phyloP scores from a whole-genome alignment of 1,139 yeast species.

The Suhomyces choctaworum region DNA sequence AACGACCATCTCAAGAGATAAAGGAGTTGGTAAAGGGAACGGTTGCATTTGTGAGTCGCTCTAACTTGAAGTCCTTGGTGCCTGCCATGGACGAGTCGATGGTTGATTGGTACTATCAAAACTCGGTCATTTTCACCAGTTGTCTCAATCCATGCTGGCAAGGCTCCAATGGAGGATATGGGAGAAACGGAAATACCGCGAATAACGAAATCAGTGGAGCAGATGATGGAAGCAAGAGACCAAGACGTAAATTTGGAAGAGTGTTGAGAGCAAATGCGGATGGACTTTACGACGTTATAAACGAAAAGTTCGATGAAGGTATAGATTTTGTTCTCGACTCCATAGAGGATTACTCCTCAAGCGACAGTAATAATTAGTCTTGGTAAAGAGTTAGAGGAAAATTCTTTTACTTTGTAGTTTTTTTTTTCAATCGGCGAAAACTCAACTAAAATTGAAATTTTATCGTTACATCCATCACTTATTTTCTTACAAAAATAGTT shows the following conservation, averaged over 20 bases:
- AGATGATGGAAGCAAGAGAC: constrained; percentile 60
- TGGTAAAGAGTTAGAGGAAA: too few species aligned
- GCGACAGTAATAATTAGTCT: constrained; percentile 9
- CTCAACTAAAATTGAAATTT: neutral
- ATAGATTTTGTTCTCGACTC: constrained; percentile 80
- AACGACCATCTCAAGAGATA: constrained; percentile 60
- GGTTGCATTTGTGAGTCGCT: constrained; percentile 66
- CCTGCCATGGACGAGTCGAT: constrained; percentile 87
- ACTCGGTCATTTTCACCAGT: constrained; percentile 80
- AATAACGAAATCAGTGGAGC: constrained; percentile 20
- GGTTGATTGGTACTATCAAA: constrained; percentile 89
- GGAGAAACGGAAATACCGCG: constrained; percentile 15
- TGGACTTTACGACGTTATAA: constrained; percentile 73
- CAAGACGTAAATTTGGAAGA: constrained; percentile 87
- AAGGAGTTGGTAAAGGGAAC: constrained; percentile 69
- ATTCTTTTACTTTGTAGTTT: too few species aligned
- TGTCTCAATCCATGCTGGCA: constrained; percentile 79
- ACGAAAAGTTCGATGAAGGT: constrained; percentile 84
- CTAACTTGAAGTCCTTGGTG: constrained; percentile 69
- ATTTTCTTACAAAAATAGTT: neutral
- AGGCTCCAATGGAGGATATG: constrained; percentile 28
- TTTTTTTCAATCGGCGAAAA: too few species aligned
- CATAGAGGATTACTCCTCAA: constrained; percentile 49
- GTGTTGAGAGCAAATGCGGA: constrained; percentile 73
- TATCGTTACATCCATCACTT: constrained; percentile 5